A percentile compares a stretch with the other conserved stretches of the same genome.
Conservation (phyloP, 169 alveolate species). For the Eimeria acervulina region DNA sequence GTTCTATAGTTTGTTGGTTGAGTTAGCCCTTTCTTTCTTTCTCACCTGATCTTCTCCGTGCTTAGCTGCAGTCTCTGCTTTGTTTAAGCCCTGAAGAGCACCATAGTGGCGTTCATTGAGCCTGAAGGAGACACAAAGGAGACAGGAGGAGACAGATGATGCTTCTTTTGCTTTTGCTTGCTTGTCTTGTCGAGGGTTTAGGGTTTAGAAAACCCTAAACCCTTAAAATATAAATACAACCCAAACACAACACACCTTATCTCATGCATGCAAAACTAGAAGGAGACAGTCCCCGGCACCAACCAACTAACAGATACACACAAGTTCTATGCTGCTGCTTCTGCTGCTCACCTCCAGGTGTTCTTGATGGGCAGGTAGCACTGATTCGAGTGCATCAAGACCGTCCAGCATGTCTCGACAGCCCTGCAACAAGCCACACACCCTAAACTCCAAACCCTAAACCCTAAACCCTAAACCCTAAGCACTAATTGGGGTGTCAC, state of each 20-base stretch:
- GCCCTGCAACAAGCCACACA: conserved; percentile 38
- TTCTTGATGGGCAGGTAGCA: conserved; percentile 94
- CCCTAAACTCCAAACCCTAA: conserved; percentile 39
- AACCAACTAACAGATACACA: too few species aligned
- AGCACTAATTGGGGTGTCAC: not conserved
- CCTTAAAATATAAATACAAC: not conserved
- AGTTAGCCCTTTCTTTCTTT: too few species aligned
- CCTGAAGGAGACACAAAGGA: conserved; percentile 81
- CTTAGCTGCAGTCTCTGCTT: conserved; percentile 97
- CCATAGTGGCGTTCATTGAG: conserved; percentile 99
- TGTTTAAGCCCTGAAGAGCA: conserved; percentile 98
- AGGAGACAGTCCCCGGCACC: conserved; percentile 1
- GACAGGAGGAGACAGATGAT: too few species aligned
- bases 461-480: conserved; percentile 26
- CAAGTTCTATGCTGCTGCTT: not conserved
- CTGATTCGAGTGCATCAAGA: conserved; percentile 94
- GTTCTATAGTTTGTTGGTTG: not conserved
- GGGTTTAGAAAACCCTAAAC: conserved; percentile 1
- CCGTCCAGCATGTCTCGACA: conserved; percentile 93
- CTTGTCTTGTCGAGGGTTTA: not conserved
- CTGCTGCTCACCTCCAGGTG: conserved; percentile 90
- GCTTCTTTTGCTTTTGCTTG: too few species aligned
- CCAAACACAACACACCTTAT: not conserved
- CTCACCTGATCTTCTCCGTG: conserved; percentile 96
- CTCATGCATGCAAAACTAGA: too few species aligned